Evolutionary conservation across 23 red algal species (phyloP), one percentile per base, ranked within the genome.

Genomic region (Gracilaria domingensis): DNA sequence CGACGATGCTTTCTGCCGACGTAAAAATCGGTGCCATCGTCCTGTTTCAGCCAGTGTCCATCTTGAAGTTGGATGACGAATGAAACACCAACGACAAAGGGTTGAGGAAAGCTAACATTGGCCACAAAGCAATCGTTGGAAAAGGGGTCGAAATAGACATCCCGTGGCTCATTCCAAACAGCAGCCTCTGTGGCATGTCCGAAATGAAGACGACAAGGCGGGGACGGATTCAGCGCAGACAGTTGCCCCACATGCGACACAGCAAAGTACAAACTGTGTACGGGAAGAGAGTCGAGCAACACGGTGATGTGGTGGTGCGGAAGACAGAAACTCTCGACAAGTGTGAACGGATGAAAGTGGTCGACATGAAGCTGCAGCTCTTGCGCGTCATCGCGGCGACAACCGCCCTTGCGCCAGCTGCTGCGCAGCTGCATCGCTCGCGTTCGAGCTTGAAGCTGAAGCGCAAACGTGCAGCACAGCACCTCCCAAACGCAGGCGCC

Each of bases 11-110:
- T 51, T 13, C 18, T 36, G n/a, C 90, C 90, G 30, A 93, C 72
- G 66, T 86, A 86, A 38, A 85, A 93, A 56, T 93, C 90, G 18
- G 47, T n/a, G 9, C 90, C 90, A 34, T 35, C 18, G 14, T 16
- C 25, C 18, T 73, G 65, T 2, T 57, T 42, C 7, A 86, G 53
- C 90, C 90, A 93, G 0, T 47, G 9, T 1, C 67, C 80, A n/a
- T 39, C 42, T 9, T 37, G 44, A 51, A 86, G 70, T 37, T 86
- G 80, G 42, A 93, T 56, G 21, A 93, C 90, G 82, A 93, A 93
- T 12, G 90, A 93, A 28, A 85, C 29, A 73, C 81, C 80, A 2
- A 64, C n/a, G 34, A 58, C 40, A 6, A 12, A 26, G 2, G 16
- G 20, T 48, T 53, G 26, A 4, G 45, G 4, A 26, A 86, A 6